Base-by-base conservation (phyloP, 192 early-diverging fungal species). In the Coemansia sp. region DNA sequence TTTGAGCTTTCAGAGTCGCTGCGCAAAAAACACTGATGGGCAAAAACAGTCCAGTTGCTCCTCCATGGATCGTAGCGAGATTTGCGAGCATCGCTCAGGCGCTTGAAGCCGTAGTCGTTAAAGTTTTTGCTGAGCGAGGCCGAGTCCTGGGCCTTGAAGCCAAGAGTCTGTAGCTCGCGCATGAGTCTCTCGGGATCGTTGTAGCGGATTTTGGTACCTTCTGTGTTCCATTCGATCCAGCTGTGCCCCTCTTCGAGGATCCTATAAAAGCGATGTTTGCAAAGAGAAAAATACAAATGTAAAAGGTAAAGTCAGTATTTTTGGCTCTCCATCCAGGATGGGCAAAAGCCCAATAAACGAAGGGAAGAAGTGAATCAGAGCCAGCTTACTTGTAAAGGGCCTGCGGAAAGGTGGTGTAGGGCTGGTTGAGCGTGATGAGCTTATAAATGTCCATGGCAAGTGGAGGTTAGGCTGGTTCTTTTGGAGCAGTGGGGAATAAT, bases 51-150 rank as follows among this genome's bases (percentile, higher is more conserved):
- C 77, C 77, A 79, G 31, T 61, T 63, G 51, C 29, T 64, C 39
- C 72, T 63, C 56, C 61, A 58, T 33, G 77, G 67, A 12, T 79
- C 77, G 65, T 74, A 79, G 49, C 77, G 77, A 1, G 77, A 74
- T 52, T 79, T 79, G 64, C 77, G 77, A 16, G 77, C 72, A 31
- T 79, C 77, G 62, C 77, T 74, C 15, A 79, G 71, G 51, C 72
- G 77, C 62, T 74, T 74, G 64, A 74, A 74, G 26, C 68, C 72
- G 45, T 74, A 79, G 72, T 74, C 77, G 45, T 79, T 79, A 28
- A 79, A 79, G 61, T 79, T 79, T 45, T 79, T 79, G 68, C 72
- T 79, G 10, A 79, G 77, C 35, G 77, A 79, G 13, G 77, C 77
- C 39, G 72, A 68, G 62, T 79, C 77, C 64, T 79, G 77, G 25